Percentiles rank a stretch among this genome's conserved stretches.
Evolutionary conservation across 2,329 filamentous ascomycete species (phyloP).

Genomic region (Xylaria arbuscula): DNA sequence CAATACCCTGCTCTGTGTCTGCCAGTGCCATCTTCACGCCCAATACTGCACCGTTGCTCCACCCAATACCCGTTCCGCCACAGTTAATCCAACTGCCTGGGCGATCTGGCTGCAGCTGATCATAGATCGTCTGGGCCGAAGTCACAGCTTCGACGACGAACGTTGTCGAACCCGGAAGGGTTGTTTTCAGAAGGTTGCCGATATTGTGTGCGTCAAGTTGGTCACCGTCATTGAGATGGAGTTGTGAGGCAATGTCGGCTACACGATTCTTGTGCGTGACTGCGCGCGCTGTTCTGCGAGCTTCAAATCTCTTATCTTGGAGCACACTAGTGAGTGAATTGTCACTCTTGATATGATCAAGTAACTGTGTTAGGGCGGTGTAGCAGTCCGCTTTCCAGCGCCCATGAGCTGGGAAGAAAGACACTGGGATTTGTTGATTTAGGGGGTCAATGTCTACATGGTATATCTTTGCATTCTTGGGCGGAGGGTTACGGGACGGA

Average conservation of each 20-base stretch:
- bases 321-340: conserved; percentile 16
- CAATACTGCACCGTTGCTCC: conserved; percentile 80
- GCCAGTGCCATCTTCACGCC: conserved; percentile 78
- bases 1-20: conserved; percentile 58
- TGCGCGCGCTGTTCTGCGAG: conserved; percentile 32
- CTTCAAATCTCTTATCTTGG: conserved; percentile 49
- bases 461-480: conserved; percentile 66
- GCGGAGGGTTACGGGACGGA: conserved; percentile 70
- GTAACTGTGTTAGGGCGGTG: conserved; percentile 54
- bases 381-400: conserved; percentile 63
- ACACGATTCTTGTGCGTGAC: conserved; percentile 41
- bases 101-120: conserved; percentile 74
- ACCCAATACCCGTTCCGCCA: conserved; percentile 82
- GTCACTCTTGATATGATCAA: conserved; percentile 41
- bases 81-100: conserved; percentile 85
- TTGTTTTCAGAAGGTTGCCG: conserved; percentile 41
- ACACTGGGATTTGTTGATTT: conserved; percentile 70
- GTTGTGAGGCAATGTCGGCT: conserved; percentile 40
- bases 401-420: conserved; percentile 64
- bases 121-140: conserved; percentile 72
- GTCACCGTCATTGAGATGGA: conserved; percentile 39
- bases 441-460: conserved; percentile 75
- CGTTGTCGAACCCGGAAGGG: conserved; percentile 62
- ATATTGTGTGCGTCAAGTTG: conserved; percentile 43
- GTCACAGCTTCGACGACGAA: conserved; percentile 85